Evolutionary conservation across 805 yeast species (phyloP).

Genomic region (Candida cerambycidarum): DNA sequence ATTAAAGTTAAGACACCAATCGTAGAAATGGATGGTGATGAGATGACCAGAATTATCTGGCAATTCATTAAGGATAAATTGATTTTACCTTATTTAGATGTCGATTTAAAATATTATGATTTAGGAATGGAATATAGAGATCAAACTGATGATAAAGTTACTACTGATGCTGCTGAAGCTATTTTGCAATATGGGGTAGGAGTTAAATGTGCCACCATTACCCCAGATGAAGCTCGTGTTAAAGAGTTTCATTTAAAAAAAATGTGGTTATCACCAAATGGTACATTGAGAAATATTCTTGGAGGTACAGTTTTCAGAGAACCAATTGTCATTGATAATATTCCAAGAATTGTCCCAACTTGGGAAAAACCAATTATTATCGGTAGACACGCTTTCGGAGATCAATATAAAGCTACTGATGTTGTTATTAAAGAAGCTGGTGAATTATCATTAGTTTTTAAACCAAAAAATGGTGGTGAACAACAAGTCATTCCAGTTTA

Average conservation of each 20-base stretch:
- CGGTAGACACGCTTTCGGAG: constrained; percentile 97
- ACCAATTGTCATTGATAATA: constrained; percentile 85
- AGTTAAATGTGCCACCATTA: constrained; percentile 95
- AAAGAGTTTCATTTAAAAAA: constrained; percentile 86
- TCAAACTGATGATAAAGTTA: constrained; percentile 82
- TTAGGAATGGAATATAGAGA: constrained; percentile 86
- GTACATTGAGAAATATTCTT: constrained; percentile 90
- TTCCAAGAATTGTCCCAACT: constrained; percentile 85
- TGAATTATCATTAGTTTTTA: constrained; percentile 70
- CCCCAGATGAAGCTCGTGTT: constrained; percentile 97
- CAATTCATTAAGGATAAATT: constrained; percentile 81
- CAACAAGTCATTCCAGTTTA: constrained; percentile 59
- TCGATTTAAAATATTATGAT: constrained; percentile 90
- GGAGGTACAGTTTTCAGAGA: constrained; percentile 98
- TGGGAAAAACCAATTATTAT: constrained; percentile 96
- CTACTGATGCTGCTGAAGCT: constrained; percentile 87
- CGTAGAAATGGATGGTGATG: constrained; percentile 98
- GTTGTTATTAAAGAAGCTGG: constrained; percentile 79
- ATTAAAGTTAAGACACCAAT: constrained; percentile 83
- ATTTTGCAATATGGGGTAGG: constrained; percentile 88
- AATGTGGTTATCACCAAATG: constrained; percentile 98
- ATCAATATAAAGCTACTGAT: constrained; percentile 94
- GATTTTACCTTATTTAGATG: constrained; percentile 79
- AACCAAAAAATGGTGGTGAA: constrained; percentile 64
- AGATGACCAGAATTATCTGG: constrained; percentile 97